Evolutionary conservation across 129 eudicot species (phyloP), one percentile per base, ranked within the genome.

Genomic region (Arctium lappa): DNA sequence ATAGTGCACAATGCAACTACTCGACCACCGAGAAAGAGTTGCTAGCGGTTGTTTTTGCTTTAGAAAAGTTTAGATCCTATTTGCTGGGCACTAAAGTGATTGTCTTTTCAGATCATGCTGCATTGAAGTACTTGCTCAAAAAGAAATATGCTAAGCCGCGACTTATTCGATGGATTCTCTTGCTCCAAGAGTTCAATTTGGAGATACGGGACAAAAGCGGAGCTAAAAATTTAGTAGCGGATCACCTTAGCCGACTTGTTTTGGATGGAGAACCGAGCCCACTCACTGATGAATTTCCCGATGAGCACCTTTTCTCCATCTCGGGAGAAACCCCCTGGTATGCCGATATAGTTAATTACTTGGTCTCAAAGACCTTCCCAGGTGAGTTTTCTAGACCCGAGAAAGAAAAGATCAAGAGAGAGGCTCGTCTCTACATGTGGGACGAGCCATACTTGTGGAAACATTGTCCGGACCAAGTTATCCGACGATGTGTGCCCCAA

Each of bases 71-170:
- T 33, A 33, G 36, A 33, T 33, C 36, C 36, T 33, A 33, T 33
- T 33, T 33, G 36, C 2, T 33, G 2, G 36, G 36, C 36, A 33
- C 36, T 33, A 33, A 33, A 33, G 36, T 33, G 36, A 33, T 33
- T 33, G 36, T 33, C 1, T 33, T 33, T 33, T 33, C 36, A 1
- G 36, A 33, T 2, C 36, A 33, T 33, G 69, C 75, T 0, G 81
- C 86, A 0, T 1, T 82, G 1, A 18, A 39, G 18, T 74, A 82
- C 16, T 30, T 82, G 16, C 15, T 75, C 0, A 6, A 3, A 4
- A 82, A 63, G 76, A 75, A 75, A 30, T 76, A 75, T 3, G 5
- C 76, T 0, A 75, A 82, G 40, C 76, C 86, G 0, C 8, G 76
- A 8, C 11, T 75, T 1, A 74, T 40, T 3, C 29, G 76, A 29